These are phyloP conservation scores for Triglochin maritima DNA, from an alignment of 106 monocot species.

Conservation along the genomic window DNA sequence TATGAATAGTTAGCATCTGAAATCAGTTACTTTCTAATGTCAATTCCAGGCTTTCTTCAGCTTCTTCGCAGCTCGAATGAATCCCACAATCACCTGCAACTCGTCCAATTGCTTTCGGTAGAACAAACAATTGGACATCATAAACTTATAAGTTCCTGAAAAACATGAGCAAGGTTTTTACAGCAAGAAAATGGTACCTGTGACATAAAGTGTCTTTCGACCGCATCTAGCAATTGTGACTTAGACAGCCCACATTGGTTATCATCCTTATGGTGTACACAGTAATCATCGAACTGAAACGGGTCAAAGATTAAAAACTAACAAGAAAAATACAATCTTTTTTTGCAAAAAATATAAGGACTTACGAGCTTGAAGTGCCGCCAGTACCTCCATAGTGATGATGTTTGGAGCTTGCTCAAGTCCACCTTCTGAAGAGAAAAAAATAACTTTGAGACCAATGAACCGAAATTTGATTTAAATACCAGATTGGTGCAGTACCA, in stretches of 20 bases:
- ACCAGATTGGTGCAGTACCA: conserved; percentile 20
- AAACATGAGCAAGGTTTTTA: too few relatives aligned
- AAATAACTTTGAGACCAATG: background rate
- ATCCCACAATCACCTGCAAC: conserved; percentile 24
- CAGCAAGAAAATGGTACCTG: conserved; percentile 24
- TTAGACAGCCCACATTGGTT: conserved; percentile 48
- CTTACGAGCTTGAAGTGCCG: conserved; percentile 73
- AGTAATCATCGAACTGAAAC: conserved; percentile 2
- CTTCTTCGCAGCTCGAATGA: conserved; percentile 17
- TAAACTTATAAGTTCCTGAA: background rate
- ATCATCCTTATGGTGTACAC: conserved; percentile 26
- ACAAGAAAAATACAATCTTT: background rate
- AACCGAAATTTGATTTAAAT: background rate
- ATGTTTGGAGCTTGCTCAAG: conserved; percentile 67
- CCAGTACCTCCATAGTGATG: conserved; percentile 66
- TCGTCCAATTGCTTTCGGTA: conserved; percentile 21
- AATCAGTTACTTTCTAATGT: background rate
- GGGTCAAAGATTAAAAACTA: background rate
- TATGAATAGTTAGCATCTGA: background rate
- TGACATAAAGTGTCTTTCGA: conserved; percentile 79
- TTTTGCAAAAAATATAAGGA: background rate
- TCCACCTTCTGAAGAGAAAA: conserved; percentile 37
- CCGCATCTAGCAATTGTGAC: conserved; percentile 62
- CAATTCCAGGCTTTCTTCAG: conserved; percentile 14
- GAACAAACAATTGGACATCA: conserved; percentile 5